Base-by-base conservation (phyloP, 2,329 filamentous ascomycete species). In the Neonectria hederae region DNA sequence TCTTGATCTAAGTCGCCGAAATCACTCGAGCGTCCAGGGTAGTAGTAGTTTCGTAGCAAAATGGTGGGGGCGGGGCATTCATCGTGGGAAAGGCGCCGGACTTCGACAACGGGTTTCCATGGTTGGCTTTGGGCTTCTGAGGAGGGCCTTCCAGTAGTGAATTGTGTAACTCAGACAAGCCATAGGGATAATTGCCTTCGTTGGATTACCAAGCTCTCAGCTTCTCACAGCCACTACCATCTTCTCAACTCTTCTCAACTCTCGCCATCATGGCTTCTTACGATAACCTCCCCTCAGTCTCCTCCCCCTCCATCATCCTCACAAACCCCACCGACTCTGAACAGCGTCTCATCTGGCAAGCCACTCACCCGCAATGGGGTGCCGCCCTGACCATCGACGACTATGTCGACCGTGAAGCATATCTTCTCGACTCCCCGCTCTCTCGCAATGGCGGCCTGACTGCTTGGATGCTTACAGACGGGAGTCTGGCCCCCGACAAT, bases 381-480 rank as follows among this genome's bases (percentile, higher is more conserved):
- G 81, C 81, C 43, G 82, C 87, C 1, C 81, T 92, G 3, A 78
- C 81, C 5, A 73, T 84, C 5, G 72, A 84, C 1, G 80, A 83
- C 40, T 92, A 92, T 73, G 77, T 92, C 42, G 76, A 82, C 46
- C 85, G 90, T 48, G 90, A 91, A 74, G 75, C 76, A 17, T 84
- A 85, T 73, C 82, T 92, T 10, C 82, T 83, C 10, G 85, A 83
- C 2, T 83, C 88, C 0, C 85, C 89, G 7, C 80, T 92, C 19
- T 83, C 88, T 14, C 81, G 81, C 54, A 77, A 89, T 66, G 86
- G 85, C 42, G 88, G 89, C 42, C 80, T 91, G 65, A 84, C 83
- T 13, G 82, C 85, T 68, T 92, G 90, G 90, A 85, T 92, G 59
- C 83, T 92, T 30, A 89, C 88, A 4, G 81, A 86, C 60, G 69